Percentiles rank a stretch among this genome's conserved stretches.
Conservation (phyloP, 2,329 filamentous ascomycete species). For the Cryphonectria naterciae region DNA sequence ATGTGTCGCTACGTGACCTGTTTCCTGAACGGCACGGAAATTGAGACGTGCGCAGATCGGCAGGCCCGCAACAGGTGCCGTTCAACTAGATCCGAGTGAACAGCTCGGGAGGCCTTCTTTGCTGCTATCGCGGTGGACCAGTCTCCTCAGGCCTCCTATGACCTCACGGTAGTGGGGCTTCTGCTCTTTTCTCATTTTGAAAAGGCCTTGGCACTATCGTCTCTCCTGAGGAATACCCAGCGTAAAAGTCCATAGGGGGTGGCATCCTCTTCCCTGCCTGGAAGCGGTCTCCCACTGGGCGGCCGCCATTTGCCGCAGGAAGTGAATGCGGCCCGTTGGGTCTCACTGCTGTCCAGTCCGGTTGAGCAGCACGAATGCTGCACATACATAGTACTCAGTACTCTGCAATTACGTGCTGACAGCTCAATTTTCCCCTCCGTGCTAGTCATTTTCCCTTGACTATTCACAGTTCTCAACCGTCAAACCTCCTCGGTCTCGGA, state of each 20-base stretch:
- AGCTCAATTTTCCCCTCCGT: not conserved
- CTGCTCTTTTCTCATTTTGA: not conserved
- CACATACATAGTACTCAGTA: not conserved
- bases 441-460: not conserved
- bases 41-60: constrained; percentile 8
- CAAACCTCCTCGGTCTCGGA: not conserved
- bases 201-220: not conserved
- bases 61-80: not conserved
- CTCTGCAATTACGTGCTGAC: not conserved
- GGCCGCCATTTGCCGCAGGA: not conserved
- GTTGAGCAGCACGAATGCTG: not conserved
- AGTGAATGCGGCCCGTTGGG: not conserved
- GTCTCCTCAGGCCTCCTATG: constrained; percentile 1
- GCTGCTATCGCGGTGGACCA: not conserved
- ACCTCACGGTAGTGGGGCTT: constrained; percentile 4
- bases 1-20: not conserved
- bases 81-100: not conserved
- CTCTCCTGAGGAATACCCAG: not conserved
- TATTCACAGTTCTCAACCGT: not conserved
- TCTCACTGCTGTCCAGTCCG: not conserved
- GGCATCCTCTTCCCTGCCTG: not conserved
- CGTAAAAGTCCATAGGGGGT: constrained; percentile 4
- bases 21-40: not conserved
- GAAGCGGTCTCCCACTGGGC: not conserved
- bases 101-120: not conserved